Evolutionary conservation across 305 asterid genomes (phyloP).

Genomic region (Fraxinus xanthoxyloides): DNA sequence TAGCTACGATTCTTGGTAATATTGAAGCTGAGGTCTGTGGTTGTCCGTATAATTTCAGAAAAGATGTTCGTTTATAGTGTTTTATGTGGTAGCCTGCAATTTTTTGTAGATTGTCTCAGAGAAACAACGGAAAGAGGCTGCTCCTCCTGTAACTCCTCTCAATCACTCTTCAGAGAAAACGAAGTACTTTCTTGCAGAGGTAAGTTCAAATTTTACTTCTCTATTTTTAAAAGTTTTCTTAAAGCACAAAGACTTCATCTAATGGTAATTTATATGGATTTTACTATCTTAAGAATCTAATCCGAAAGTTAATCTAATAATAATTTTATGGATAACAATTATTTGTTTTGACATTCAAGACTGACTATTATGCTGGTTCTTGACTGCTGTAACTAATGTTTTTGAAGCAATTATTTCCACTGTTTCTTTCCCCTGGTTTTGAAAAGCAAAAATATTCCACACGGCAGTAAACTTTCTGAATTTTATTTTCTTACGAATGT

Average conservation of each 20-base stretch:
- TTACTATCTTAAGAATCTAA: neutral
- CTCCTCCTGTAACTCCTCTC: constrained; percentile 74
- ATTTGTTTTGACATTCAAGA: neutral
- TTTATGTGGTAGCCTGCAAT: constrained; percentile 18
- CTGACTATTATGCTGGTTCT: neutral
- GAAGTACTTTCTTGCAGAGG: constrained; percentile 93
- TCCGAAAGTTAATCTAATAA: neutral
- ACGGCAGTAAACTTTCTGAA: neutral
- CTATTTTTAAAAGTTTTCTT: neutral
- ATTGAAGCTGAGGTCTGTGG: constrained; percentile 84
- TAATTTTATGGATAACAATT: neutral
- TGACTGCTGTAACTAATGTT: neutral
- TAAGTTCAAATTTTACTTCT: constrained; percentile 24
- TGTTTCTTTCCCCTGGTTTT: neutral
- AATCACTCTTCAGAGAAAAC: constrained; percentile 62
- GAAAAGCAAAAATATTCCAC: neutral
- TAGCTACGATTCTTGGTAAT: constrained; percentile 89
- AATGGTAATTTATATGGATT: neutral
- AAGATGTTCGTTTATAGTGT: neutral
- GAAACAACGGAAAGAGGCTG: constrained; percentile 94
- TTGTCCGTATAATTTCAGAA: constrained; percentile 15
- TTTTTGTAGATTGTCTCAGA: constrained; percentile 77
- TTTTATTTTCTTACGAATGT: neutral
- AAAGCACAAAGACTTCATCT: neutral
- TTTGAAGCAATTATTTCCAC: neutral